These are phyloP conservation scores for Macadamia tetraphylla DNA, from an alignment of 164 flowering plant genomes.

Conservation along the genomic window DNA sequence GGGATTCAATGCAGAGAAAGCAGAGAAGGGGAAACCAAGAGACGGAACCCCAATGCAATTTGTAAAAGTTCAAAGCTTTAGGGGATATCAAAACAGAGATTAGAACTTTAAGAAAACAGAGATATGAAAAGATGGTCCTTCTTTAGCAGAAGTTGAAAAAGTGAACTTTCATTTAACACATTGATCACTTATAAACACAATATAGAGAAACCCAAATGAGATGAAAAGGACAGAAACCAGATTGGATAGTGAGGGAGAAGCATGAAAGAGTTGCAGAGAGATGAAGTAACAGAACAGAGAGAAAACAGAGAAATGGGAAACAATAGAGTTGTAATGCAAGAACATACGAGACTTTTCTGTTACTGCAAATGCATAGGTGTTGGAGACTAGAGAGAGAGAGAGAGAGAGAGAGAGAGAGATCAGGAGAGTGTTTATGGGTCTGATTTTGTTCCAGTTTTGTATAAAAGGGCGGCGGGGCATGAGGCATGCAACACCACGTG, in stretches of 20 bases:
- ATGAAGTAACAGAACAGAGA: too few relatives aligned
- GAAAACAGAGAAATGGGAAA: too few relatives aligned
- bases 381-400: too few relatives aligned
- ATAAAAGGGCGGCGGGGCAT: slow-evolving; percentile 11
- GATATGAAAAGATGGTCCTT: neutral
- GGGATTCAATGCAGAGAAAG: neutral
- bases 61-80: too few relatives aligned
- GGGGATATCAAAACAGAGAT: neutral
- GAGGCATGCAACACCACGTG: slow-evolving; percentile 48
- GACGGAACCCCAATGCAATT: neutral
- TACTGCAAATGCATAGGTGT: neutral
- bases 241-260: neutral
- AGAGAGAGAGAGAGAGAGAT: neutral
- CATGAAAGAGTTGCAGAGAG: neutral
- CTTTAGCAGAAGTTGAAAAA: neutral
- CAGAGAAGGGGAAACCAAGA: neutral
- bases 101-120: neutral
- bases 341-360: neutral
- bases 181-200: neutral
- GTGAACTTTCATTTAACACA: neutral
- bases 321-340: too few relatives aligned
- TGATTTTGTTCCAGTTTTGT: slow-evolving; percentile 7
- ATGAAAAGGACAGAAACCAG: neutral
- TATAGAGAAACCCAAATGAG: neutral
- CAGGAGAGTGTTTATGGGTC: neutral